A percentile compares a stretch with the other conserved stretches of the same genome.
Evolutionary conservation across 345 rosid genomes (phyloP).

Genomic region (Erodium maritimum): DNA sequence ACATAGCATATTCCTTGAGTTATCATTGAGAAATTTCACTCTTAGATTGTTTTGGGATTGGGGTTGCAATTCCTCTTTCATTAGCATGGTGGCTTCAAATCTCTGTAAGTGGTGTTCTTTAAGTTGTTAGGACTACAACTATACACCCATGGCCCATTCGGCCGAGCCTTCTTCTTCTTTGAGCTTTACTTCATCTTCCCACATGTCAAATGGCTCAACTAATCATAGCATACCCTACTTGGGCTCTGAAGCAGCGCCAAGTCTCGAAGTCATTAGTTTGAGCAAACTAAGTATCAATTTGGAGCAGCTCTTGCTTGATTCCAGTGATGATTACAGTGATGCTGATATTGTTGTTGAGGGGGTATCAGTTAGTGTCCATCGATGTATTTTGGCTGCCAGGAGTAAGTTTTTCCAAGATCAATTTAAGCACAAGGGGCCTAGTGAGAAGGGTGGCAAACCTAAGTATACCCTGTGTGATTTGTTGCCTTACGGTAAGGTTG

Average conservation of each 20-base stretch:
- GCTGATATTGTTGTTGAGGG: constrained; percentile 61
- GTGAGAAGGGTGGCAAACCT: constrained; percentile 42
- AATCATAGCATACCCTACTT: constrained; percentile 25
- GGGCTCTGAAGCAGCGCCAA: constrained; percentile 23
- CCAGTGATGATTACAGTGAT: constrained; percentile 53
- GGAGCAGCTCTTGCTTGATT: constrained; percentile 56
- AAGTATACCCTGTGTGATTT: constrained; percentile 43
- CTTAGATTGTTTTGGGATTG: too few relatives aligned
- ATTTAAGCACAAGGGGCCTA: constrained; percentile 37
- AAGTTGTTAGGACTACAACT: constrained; percentile 1
- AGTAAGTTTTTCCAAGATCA: constrained; percentile 62
- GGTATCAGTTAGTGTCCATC: constrained; percentile 51
- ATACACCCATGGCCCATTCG: constrained; percentile 39
- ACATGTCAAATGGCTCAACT: constrained; percentile 33
- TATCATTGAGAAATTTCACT: too few relatives aligned
- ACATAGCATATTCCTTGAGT: not conserved
- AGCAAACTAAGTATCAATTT: constrained; percentile 66
- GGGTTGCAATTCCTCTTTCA: not conserved
- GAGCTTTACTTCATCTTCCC: constrained; percentile 64
- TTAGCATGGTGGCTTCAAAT: not conserved
- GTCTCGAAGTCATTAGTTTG: constrained; percentile 52
- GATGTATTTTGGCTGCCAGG: constrained; percentile 78
- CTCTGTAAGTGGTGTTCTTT: constrained; percentile 2
- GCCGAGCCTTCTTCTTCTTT: constrained; percentile 70
- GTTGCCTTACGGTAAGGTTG: constrained; percentile 59